Percentiles rank a stretch among this genome's conserved stretches.
phyloP scores from a whole-genome alignment of 768 basidiomycete species.

The Scleroderma citrinum region DNA sequence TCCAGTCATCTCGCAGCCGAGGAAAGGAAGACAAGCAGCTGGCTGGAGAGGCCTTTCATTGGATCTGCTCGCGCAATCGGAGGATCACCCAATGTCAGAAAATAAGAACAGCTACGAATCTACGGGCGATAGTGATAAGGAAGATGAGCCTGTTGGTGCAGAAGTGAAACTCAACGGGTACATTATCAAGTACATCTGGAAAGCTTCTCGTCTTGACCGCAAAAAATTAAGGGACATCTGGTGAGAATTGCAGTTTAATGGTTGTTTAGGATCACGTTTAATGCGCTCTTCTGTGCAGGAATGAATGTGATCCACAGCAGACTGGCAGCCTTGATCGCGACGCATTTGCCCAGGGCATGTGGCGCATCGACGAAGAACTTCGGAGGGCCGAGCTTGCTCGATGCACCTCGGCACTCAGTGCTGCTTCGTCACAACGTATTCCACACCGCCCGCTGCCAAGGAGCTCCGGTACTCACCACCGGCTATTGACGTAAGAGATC shows the following conservation, averaged over 20 bases:
- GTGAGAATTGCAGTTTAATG: slow-evolving; percentile 33
- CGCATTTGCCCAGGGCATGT: slow-evolving; percentile 72
- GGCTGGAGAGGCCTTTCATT: slow-evolving; percentile 75
- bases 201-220: slow-evolving; percentile 48
- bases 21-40: slow-evolving; percentile 49
- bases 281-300: slow-evolving; percentile 37
- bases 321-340: slow-evolving; percentile 60
- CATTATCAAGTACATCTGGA: slow-evolving; percentile 60
- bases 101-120: slow-evolving; percentile 6
- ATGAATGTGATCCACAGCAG: slow-evolving; percentile 55
- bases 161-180: slow-evolving; percentile 51
- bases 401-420: slow-evolving; percentile 27
- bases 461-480: slow-evolving; percentile 5
- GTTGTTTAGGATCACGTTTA: background rate
- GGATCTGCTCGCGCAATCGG: slow-evolving; percentile 50
- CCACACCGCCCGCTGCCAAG: slow-evolving; percentile 26
- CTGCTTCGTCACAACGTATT: slow-evolving; percentile 29
- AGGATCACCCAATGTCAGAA: slow-evolving; percentile 23
- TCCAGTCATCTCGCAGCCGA: slow-evolving; percentile 29
- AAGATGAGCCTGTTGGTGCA: slow-evolving; percentile 31
- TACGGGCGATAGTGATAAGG: slow-evolving; percentile 7
- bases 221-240: slow-evolving; percentile 57
- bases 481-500: slow-evolving; percentile 10
- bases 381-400: slow-evolving; percentile 46
- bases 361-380: slow-evolving; percentile 82